Percentiles rank a stretch among this genome's conserved stretches.
Conservation (phyloP, 192 early-diverging fungal genomes). For the Mortierella antarctica region DNA sequence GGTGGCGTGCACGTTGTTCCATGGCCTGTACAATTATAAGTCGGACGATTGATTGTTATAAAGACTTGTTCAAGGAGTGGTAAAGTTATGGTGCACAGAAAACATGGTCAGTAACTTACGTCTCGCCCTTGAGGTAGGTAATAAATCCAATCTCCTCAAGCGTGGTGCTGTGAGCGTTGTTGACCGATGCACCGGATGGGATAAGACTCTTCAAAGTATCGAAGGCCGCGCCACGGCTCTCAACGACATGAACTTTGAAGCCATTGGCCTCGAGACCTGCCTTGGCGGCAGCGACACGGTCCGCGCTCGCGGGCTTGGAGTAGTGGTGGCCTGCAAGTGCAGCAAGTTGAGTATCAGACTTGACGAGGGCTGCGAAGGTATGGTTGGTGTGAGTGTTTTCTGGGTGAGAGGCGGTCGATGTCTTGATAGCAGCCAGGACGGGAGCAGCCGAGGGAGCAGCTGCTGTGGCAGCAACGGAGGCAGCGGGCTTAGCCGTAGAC, state of each 20-base stretch:
- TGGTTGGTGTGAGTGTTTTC: constrained; percentile 48
- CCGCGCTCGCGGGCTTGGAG: constrained; percentile 26
- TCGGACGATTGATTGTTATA: neutral
- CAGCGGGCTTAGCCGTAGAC: constrained; percentile 7
- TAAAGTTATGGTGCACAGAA: neutral
- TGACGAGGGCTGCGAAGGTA: constrained; percentile 41
- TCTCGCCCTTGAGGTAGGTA: constrained; percentile 52
- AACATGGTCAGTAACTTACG: constrained; percentile 17
- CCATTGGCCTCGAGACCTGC: constrained; percentile 50
- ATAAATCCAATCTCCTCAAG: constrained; percentile 59
- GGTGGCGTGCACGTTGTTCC: constrained; percentile 51
- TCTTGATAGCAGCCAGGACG: neutral
- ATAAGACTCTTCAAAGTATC: constrained; percentile 52
- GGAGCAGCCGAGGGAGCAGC: neutral
- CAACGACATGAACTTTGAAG: constrained; percentile 47
- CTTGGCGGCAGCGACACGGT: constrained; percentile 31
- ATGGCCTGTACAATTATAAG: constrained; percentile 6
- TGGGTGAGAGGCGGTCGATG: constrained; percentile 19
- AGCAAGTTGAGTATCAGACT: constrained; percentile 45
- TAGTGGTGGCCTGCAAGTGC: constrained; percentile 36
- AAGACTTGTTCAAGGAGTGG: neutral
- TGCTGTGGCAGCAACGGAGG: constrained; percentile 6
- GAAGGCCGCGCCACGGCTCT: constrained; percentile 45
- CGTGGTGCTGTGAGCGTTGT: constrained; percentile 55
- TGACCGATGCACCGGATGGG: constrained; percentile 53